phyloP scores from a whole-genome alignment of 768 basidiomycete genomes.

The Rhizopogon roseolus region DNA sequence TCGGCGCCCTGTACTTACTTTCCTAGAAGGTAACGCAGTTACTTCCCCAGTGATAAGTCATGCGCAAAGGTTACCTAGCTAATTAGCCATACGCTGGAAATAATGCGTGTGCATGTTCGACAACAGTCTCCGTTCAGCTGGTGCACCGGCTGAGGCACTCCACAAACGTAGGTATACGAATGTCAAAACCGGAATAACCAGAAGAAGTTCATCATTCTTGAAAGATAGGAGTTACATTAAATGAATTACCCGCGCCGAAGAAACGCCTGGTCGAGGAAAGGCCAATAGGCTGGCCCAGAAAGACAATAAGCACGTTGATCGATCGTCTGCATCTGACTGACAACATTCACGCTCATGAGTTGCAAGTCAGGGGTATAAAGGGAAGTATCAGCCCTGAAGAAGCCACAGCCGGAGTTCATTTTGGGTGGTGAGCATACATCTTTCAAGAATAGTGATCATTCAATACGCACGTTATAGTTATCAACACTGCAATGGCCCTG shows the following conservation, averaged over 20 bases:
- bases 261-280: slow-evolving; percentile 23
- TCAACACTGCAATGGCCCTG: neutral
- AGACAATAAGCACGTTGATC: slow-evolving; percentile 32
- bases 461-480: neutral
- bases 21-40: slow-evolving; percentile 1
- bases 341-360: slow-evolving; percentile 34
- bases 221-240: neutral
- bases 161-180: slow-evolving; percentile 1
- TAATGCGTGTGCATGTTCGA: slow-evolving; percentile 7
- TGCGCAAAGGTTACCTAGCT: neutral
- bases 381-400: slow-evolving; percentile 19
- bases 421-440: neutral
- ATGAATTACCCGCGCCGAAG: slow-evolving; percentile 32
- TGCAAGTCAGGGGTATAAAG: slow-evolving; percentile 32
- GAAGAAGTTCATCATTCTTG: neutral
- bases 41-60: neutral
- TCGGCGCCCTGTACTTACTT: slow-evolving; percentile 7
- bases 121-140: neutral
- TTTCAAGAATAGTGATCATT: neutral
- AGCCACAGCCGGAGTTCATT: slow-evolving; percentile 1
- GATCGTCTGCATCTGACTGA: slow-evolving; percentile 39
- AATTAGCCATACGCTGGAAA: slow-evolving; percentile 2
- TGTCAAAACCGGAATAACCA: neutral
- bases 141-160: slow-evolving; percentile 2
- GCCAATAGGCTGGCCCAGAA: slow-evolving; percentile 30